Base-by-base conservation (phyloP, 1,284 basidiomycete species). In the Papiliotrema flavescens region DNA sequence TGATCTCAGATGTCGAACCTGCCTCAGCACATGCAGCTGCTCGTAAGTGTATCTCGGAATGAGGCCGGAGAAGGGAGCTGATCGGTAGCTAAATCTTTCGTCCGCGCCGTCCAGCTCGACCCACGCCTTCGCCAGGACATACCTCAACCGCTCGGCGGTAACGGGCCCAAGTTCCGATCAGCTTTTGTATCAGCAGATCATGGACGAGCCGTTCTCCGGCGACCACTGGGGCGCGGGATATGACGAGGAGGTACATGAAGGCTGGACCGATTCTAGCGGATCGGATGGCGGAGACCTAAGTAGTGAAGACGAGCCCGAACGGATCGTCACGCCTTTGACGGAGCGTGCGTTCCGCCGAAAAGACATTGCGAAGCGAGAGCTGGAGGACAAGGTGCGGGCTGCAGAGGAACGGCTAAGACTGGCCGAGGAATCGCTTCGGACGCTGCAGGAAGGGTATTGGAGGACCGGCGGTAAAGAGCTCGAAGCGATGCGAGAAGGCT, bases 11-110 rank as follows among this genome's bases (percentile, higher is more conserved):
- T 61, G 54, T 52, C 59, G 5, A 71, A 71, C 51, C 40, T 74
- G 2, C 65, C 72, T 13, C 66, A 69, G 41, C 67, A 74, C 55
- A 57, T 74, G 0, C 69, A 71, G 26, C 50, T 74, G 1, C 57
- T 74, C 6, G 70, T 72, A 26, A 42, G 62, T 28, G 9, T 1
- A 8, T 3, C 26, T 28, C 35, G 35, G 3, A 20, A 28, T 32
- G 26, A 43, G 35, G 17, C 23, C 19, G 23, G 22, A 19, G 15
- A 22, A 22, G 42, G 15, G 22, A 19, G n/a, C 24, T 44, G 9
- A 28, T 19, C 32, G 34, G n/a, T 48, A 73, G 71, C 61, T 74
- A 11, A 65, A 63, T 26, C 59, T 73, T 17, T 51, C 69, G 2
- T 35, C 51, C 7, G 59, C 49, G 6, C 65, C 69, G 3, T 48